phyloP scores from a whole-genome alignment of 1,139 yeast species.

The Nakaseomyces uthaithaninus region DNA sequence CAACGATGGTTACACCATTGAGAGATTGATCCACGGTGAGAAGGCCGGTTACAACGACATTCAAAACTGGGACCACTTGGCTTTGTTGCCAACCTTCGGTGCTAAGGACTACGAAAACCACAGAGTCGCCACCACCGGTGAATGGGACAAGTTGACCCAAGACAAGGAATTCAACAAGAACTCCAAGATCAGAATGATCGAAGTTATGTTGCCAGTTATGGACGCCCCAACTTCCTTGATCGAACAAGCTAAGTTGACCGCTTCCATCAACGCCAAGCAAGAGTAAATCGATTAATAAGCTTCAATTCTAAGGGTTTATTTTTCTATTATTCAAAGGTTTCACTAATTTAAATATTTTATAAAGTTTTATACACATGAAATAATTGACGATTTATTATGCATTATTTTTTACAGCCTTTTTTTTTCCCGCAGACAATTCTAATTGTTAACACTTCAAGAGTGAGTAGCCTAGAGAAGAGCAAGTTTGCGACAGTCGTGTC shows the following conservation, averaged over 20 bases:
- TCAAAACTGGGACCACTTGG: conserved; percentile 75
- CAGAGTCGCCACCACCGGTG: conserved; percentile 56
- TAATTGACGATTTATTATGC: conserved; percentile 7
- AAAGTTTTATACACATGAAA: conserved; percentile 7
- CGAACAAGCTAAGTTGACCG: conserved; percentile 72
- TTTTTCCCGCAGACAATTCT: neutral
- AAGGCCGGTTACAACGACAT: conserved; percentile 69
- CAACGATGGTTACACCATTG: conserved; percentile 86
- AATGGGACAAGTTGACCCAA: conserved; percentile 50
- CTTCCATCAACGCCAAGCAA: conserved; percentile 46
- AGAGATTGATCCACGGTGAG: conserved; percentile 78
- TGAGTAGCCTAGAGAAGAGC: too few relatives aligned
- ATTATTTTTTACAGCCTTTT: neutral
- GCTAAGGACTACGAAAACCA: conserved; percentile 47
- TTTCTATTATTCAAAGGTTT: conserved; percentile 1
- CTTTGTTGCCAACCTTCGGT: conserved; percentile 61
- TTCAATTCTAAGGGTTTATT: neutral
- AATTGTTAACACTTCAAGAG: too few relatives aligned
- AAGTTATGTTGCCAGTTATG: conserved; percentile 69
- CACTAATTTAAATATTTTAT: conserved; percentile 4
- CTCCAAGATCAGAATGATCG: conserved; percentile 64
- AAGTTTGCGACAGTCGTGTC: too few relatives aligned
- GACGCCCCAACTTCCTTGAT: conserved; percentile 73
- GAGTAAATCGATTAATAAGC: conserved; percentile 13
- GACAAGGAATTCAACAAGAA: conserved; percentile 42